A percentile compares a stretch with the other conserved stretches of the same genome.
Conservation (phyloP, 1,139 yeast genomes). For the Tardiomyces depauwii region DNA sequence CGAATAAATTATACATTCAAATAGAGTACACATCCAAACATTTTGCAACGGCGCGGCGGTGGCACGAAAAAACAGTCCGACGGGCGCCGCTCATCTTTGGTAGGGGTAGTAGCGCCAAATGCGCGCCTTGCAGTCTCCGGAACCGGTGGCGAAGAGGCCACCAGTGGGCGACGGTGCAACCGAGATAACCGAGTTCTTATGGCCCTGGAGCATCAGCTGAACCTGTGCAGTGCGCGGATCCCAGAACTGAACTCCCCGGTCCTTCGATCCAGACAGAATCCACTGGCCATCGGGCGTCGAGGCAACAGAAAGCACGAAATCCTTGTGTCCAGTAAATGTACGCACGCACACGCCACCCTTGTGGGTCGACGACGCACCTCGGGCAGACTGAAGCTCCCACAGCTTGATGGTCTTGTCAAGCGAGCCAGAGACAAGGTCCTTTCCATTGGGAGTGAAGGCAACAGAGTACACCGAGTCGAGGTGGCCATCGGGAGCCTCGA, state of each 20-base stretch:
- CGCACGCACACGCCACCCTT: constrained; percentile 60
- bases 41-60: background rate
- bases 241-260: constrained; percentile 96
- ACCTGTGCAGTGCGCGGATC: constrained; percentile 90
- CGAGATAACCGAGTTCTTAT: constrained; percentile 88
- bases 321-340: constrained; percentile 93
- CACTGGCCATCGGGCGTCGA: constrained; percentile 90
- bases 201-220: constrained; percentile 92
- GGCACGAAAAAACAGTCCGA: background rate
- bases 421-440: constrained; percentile 89
- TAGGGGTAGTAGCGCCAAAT: constrained; percentile 59
- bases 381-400: constrained; percentile 68
- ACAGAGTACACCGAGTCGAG: constrained; percentile 95
- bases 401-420: constrained; percentile 92
- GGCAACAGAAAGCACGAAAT: constrained; percentile 88
- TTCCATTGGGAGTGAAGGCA: constrained; percentile 85
- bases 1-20: background rate
- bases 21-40: background rate
- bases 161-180: constrained; percentile 83
- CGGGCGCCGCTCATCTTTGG: background rate
- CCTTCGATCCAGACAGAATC: constrained; percentile 90
- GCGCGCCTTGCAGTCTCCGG: constrained; percentile 96
- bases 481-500: constrained; percentile 93
- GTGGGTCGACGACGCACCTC: constrained; percentile 27
- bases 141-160: constrained; percentile 88